A percentile compares a stretch with the other conserved stretches of the same genome.
Evolutionary conservation across 2,329 filamentous ascomycete genomes (phyloP).

Genomic region (Colletotrichum endophyticum): DNA sequence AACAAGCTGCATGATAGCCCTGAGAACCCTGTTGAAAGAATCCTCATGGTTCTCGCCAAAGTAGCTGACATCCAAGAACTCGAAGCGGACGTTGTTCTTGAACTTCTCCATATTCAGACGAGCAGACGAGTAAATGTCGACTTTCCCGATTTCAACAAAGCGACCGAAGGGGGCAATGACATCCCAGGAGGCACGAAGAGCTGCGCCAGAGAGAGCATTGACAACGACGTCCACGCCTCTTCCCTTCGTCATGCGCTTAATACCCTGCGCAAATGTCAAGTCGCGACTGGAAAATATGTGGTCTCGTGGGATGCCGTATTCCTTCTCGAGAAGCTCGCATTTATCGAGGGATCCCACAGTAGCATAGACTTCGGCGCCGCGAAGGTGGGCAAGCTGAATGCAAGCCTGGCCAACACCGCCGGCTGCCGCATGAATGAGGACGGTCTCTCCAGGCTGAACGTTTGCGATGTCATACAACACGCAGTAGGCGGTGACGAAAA

Average conservation of each 20-base stretch:
- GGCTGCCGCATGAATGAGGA: conserved; percentile 40
- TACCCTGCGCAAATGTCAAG: conserved; percentile 29
- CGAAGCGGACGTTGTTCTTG: conserved; percentile 47
- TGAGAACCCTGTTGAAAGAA: not conserved
- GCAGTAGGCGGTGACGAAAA: conserved; percentile 34
- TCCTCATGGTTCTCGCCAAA: not conserved
- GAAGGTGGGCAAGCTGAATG: conserved; percentile 31
- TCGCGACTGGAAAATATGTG: conserved; percentile 31
- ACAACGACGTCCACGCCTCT: conserved; percentile 38
- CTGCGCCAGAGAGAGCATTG: conserved; percentile 47
- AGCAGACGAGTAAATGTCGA: conserved; percentile 41
- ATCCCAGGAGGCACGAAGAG: conserved; percentile 44
- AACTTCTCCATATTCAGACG: conserved; percentile 52
- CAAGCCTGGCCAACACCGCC: conserved; percentile 40
- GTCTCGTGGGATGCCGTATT: conserved; percentile 26
- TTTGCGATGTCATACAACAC: conserved; percentile 31
- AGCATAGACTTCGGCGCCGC: conserved; percentile 34
- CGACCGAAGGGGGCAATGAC: conserved; percentile 48
- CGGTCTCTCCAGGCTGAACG: conserved; percentile 28
- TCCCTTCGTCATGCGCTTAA: conserved; percentile 30
- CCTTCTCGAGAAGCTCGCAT: conserved; percentile 27
- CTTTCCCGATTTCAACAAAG: conserved; percentile 49
- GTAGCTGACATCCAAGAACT: conserved; percentile 45
- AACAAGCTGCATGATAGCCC: not conserved
- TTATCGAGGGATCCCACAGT: conserved; percentile 34